Evolutionary conservation across 306 rosid genomes (phyloP).

Genomic region (Malus sylvestris): DNA sequence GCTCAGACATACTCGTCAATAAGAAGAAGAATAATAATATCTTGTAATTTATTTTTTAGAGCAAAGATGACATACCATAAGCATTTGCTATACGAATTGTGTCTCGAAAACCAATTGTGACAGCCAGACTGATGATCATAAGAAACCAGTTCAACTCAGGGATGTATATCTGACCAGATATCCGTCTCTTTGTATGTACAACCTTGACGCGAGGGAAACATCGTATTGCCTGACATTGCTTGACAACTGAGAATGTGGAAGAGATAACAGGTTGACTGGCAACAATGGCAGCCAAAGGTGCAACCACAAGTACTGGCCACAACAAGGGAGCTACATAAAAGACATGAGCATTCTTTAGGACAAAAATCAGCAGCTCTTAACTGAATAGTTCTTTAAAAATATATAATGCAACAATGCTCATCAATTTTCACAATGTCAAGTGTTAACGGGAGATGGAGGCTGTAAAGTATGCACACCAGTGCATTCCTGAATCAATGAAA

Average conservation of each 20-base stretch:
- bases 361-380: not conserved
- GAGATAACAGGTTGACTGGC: slow-evolving; percentile 76
- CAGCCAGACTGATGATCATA: slow-evolving; percentile 64
- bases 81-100: slow-evolving; percentile 46
- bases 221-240: slow-evolving; percentile 70
- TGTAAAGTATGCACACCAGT: not conserved
- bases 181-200: slow-evolving; percentile 73
- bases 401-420: slow-evolving; percentile 1
- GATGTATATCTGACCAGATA: slow-evolving; percentile 70
- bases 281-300: slow-evolving; percentile 58
- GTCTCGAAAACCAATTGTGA: slow-evolving; percentile 54
- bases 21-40: not conserved
- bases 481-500: not conserved
- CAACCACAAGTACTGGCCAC: slow-evolving; percentile 73
- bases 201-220: slow-evolving; percentile 85
- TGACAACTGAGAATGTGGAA: slow-evolving; percentile 56
- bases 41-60: not conserved
- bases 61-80: slow-evolving; percentile 47
- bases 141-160: slow-evolving; percentile 89
- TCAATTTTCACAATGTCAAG: not conserved
- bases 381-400: not conserved
- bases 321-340: slow-evolving; percentile 55
- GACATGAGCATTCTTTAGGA: slow-evolving; percentile 28
- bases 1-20: not conserved
- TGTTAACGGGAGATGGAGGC: not conserved